Percentiles rank a stretch among this genome's conserved stretches.
Evolutionary conservation across 352 stramenopile species (phyloP).

Genomic region (Globisporangium solare): DNA sequence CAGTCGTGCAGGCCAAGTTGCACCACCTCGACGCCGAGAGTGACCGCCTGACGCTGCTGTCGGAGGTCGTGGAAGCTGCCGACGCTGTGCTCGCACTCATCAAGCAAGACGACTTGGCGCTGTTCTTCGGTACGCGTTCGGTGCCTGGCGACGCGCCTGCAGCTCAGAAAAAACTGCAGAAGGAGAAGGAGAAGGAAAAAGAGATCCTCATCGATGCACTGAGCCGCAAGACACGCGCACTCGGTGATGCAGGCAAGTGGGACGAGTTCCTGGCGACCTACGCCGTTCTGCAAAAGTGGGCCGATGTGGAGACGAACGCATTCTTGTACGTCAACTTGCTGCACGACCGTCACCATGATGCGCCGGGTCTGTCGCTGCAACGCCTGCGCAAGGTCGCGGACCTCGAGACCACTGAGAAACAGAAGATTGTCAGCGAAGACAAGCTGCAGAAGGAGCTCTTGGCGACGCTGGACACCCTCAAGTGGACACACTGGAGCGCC

Average conservation of each 20-base stretch:
- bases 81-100: slow-evolving; percentile 58
- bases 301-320: slow-evolving; percentile 50
- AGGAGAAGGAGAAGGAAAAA: slow-evolving; percentile 73
- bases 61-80: slow-evolving; percentile 45
- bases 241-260: slow-evolving; percentile 52
- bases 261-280: slow-evolving; percentile 51
- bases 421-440: slow-evolving; percentile 63
- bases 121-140: slow-evolving; percentile 67
- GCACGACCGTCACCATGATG: slow-evolving; percentile 47
- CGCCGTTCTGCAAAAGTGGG: slow-evolving; percentile 67
- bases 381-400: slow-evolving; percentile 68
- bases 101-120: slow-evolving; percentile 57
- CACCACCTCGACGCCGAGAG: slow-evolving; percentile 72
- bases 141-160: slow-evolving; percentile 46
- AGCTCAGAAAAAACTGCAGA: slow-evolving; percentile 61
- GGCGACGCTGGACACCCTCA: slow-evolving; percentile 28
- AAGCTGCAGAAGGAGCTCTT: slow-evolving; percentile 47
- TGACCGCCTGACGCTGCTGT: slow-evolving; percentile 34
- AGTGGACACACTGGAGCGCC: slow-evolving; percentile 52
- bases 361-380: slow-evolving; percentile 50
- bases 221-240: slow-evolving; percentile 60
- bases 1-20: slow-evolving; percentile 56
- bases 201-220: slow-evolving; percentile 67
- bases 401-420: slow-evolving; percentile 48
- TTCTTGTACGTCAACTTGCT: slow-evolving; percentile 57